These are phyloP conservation scores for Vicia villosa DNA, from an alignment of 306 rosid genomes.

Conservation along the genomic window DNA sequence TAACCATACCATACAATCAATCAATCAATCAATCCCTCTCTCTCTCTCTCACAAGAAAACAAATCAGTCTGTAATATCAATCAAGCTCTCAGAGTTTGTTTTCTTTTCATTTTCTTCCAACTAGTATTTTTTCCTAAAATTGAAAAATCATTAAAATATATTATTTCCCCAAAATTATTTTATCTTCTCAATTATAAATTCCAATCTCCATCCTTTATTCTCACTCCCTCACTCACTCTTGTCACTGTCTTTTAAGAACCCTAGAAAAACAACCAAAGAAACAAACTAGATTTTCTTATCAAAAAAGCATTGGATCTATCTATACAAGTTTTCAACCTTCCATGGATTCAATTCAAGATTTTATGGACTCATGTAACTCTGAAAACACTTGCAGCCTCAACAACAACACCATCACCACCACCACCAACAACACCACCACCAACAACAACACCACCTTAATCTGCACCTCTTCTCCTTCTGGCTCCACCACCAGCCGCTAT, in stretches of 20 bases:
- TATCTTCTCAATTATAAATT: constrained; percentile 2
- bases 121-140: constrained; percentile 47
- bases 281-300: not conserved
- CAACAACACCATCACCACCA: constrained; percentile 17
- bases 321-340: not conserved
- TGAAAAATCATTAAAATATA: constrained; percentile 16
- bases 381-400: constrained; percentile 23
- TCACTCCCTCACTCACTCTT: constrained; percentile 35
- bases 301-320: constrained; percentile 41
- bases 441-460: constrained; percentile 27
- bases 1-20: not conserved
- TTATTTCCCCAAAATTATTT: constrained; percentile 40
- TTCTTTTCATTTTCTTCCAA: constrained; percentile 32
- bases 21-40: not conserved
- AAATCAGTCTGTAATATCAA: constrained; percentile 45
- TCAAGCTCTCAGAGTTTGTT: constrained; percentile 41
- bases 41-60: constrained; percentile 14
- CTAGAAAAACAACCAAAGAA: no score
- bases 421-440: not conserved
- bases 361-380: constrained; percentile 59
- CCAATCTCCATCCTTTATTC: constrained; percentile 20
- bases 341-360: constrained; percentile 79
- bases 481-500: constrained; percentile 66
- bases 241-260: constrained; percentile 45
- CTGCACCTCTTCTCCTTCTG: constrained; percentile 49